phyloP scores from a whole-genome alignment of 495 filamentous ascomycete genomes.

The Tuber borchii region DNA sequence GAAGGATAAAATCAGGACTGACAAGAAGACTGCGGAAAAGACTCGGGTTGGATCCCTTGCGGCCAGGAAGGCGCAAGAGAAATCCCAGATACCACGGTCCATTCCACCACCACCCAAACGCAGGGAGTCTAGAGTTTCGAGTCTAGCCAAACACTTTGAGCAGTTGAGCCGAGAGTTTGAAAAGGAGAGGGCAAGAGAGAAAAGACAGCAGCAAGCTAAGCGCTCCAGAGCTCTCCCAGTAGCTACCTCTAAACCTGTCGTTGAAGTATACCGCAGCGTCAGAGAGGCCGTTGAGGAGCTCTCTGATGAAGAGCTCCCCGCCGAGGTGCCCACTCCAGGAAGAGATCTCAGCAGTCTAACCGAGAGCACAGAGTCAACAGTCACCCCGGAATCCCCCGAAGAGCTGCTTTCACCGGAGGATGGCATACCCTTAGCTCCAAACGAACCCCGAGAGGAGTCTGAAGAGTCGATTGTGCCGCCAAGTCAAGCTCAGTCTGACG shows the following conservation, averaged over 20 bases:
- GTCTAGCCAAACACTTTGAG: slow-evolving; percentile 89
- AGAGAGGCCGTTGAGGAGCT: slow-evolving; percentile 80
- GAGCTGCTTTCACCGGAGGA: slow-evolving; percentile 23
- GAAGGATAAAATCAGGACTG: slow-evolving; percentile 44
- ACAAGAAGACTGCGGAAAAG: slow-evolving; percentile 61
- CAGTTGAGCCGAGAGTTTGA: slow-evolving; percentile 95
- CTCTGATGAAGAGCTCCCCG: slow-evolving; percentile 53
- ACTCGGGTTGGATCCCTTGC: slow-evolving; percentile 45
- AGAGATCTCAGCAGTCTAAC: slow-evolving; percentile 43
- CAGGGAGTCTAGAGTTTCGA: slow-evolving; percentile 67
- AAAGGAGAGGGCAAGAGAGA: slow-evolving; percentile 81
- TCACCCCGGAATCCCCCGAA: slow-evolving; percentile 27
- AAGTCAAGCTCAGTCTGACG: slow-evolving; percentile 36
- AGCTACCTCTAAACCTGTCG: slow-evolving; percentile 87
- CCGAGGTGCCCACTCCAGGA: slow-evolving; percentile 40
- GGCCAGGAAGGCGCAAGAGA: slow-evolving; percentile 35
- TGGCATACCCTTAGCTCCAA: slow-evolving; percentile 9
- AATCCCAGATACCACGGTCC: slow-evolving; percentile 84
- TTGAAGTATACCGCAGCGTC: slow-evolving; percentile 90
- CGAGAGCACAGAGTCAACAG: slow-evolving; percentile 35
- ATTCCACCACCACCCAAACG: slow-evolving; percentile 50
- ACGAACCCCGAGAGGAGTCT: slow-evolving; percentile 18
- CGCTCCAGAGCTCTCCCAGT: slow-evolving; percentile 77
- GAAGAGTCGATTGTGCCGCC: slow-evolving; percentile 24
- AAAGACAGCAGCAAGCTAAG: slow-evolving; percentile 72